Evolutionary conservation across 768 basidiomycete species (phyloP).

Genomic region (Trametes gibbosa): DNA sequence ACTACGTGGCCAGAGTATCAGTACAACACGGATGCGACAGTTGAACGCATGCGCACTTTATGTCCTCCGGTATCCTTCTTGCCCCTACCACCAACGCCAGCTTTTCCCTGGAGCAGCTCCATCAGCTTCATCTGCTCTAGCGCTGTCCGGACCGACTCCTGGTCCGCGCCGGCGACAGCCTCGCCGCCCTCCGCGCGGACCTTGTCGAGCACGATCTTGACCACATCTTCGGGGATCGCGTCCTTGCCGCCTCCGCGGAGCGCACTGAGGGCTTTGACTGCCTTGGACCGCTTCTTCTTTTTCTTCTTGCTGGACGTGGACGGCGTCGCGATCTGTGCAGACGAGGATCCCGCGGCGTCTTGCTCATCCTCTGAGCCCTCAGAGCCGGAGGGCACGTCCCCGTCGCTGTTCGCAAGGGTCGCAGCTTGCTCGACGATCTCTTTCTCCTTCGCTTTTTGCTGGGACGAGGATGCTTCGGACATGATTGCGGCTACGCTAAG

Average conservation of each 20-base stretch:
- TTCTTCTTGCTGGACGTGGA: constrained; percentile 66
- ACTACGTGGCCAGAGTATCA: constrained; percentile 45
- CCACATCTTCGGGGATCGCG: constrained; percentile 51
- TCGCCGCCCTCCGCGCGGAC: constrained; percentile 58
- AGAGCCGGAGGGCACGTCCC: constrained; percentile 17
- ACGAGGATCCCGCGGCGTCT: constrained; percentile 15
- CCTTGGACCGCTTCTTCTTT: constrained; percentile 86
- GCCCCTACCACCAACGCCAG: constrained; percentile 70
- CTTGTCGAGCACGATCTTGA: constrained; percentile 64
- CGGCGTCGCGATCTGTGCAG: constrained; percentile 27
- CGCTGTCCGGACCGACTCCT: constrained; percentile 64
- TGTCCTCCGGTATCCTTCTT: constrained; percentile 85
- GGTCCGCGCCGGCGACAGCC: constrained; percentile 44
- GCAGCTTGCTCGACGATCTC: constrained; percentile 37
- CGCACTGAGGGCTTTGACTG: constrained; percentile 47
- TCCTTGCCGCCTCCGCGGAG: constrained; percentile 48
- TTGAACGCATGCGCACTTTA: constrained; percentile 54
- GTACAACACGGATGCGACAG: neutral
- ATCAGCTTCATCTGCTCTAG: constrained; percentile 79
- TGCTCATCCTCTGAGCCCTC: constrained; percentile 34
- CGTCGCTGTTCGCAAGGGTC: constrained; percentile 9
- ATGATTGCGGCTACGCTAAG: constrained; percentile 16
- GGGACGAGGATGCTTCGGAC: constrained; percentile 30
- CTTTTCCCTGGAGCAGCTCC: constrained; percentile 82
- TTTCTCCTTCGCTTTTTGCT: constrained; percentile 40